A percentile compares a stretch with the other conserved stretches of the same genome.
Evolutionary conservation across 2,329 filamentous ascomycete genomes (phyloP).

Genomic region (Metarhizium robertsii): DNA sequence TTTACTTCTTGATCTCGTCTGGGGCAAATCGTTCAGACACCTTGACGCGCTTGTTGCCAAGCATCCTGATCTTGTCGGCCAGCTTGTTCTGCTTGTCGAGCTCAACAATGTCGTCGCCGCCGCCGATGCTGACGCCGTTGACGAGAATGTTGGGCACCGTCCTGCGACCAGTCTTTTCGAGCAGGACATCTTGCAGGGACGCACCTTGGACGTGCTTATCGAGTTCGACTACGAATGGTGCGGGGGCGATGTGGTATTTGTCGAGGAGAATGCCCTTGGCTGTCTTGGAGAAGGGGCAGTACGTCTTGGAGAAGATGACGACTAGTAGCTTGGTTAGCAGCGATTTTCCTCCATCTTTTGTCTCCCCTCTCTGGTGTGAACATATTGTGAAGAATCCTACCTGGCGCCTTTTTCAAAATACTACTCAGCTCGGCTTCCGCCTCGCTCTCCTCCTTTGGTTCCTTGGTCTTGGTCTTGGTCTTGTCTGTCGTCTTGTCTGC

Average conservation of each 20-base stretch:
- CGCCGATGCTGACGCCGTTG: constrained; percentile 81
- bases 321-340: constrained; percentile 40
- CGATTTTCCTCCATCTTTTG: background rate
- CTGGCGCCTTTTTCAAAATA: constrained; percentile 77
- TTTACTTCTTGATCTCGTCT: constrained; percentile 3
- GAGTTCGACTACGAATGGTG: constrained; percentile 83
- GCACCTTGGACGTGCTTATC: constrained; percentile 70
- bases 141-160: constrained; percentile 93
- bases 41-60: constrained; percentile 59
- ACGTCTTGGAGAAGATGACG: constrained; percentile 92
- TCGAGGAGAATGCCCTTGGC: constrained; percentile 81
- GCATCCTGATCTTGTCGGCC: constrained; percentile 58
- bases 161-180: constrained; percentile 62
- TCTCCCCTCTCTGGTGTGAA: too few relatives aligned
- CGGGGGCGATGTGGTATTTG: constrained; percentile 72
- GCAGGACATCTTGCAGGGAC: constrained; percentile 62
- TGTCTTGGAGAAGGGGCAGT: constrained; percentile 76
- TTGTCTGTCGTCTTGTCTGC: constrained; percentile 1
- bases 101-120: constrained; percentile 73
- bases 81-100: constrained; percentile 60
- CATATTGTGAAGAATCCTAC: constrained; percentile 39
- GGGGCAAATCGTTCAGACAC: constrained; percentile 38
- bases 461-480: constrained; percentile 21
- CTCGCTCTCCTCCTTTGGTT: constrained; percentile 51
- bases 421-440: constrained; percentile 63